phyloP scores from a whole-genome alignment of 1,284 basidiomycete species.

The Trametes hirsuta region DNA sequence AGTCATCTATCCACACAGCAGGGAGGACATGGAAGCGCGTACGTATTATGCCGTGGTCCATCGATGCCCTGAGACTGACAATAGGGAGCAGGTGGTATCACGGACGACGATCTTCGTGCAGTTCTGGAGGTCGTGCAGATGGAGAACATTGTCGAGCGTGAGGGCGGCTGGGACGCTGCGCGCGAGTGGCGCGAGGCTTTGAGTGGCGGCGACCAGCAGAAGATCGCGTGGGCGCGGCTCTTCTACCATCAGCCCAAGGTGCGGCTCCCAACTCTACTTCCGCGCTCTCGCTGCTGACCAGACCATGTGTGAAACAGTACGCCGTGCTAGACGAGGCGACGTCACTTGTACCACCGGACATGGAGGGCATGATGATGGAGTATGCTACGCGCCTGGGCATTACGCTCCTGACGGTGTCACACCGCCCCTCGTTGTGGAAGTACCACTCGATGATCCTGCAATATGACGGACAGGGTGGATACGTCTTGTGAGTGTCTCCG shows the following conservation, averaged over 20 bases:
- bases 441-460: conserved; percentile 94
- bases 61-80: neutral
- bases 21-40: conserved; percentile 76
- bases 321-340: conserved; percentile 98
- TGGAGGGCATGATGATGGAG: conserved; percentile 96
- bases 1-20: conserved; percentile 85
- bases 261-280: conserved; percentile 9
- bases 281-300: neutral
- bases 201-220: conserved; percentile 87
- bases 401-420: conserved; percentile 89
- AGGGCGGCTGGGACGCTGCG: conserved; percentile 91
- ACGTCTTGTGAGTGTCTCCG: conserved; percentile 71
- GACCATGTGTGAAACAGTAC: conserved; percentile 55
- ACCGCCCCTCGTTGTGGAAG: conserved; percentile 93
- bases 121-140: conserved; percentile 87
- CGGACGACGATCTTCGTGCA: conserved; percentile 76
- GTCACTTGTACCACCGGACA: conserved; percentile 89
- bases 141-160: conserved; percentile 89
- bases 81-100: conserved; percentile 56
- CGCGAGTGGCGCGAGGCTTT: conserved; percentile 94
- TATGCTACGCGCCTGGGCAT: conserved; percentile 87
- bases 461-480: conserved; percentile 83
- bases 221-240: conserved; percentile 95
- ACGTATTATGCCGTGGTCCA: conserved; percentile 37
- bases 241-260: conserved; percentile 97